Evolutionary conservation across 352 stramenopile genomes (phyloP).

Genomic region (Halophytophthora batemanensis): DNA sequence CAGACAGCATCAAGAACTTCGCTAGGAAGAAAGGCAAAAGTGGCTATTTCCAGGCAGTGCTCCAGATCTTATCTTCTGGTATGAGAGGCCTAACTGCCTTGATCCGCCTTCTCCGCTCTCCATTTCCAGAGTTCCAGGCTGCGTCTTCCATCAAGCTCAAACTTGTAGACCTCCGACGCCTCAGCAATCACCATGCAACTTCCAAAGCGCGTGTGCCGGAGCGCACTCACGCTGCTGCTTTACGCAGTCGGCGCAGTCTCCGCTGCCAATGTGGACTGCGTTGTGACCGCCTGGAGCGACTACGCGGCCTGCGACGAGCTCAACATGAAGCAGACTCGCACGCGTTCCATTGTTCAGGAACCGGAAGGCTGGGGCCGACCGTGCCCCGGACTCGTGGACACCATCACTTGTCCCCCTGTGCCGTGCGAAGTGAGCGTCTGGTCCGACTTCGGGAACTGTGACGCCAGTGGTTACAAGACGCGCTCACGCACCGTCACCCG

Average conservation of each 20-base stretch:
- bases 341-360: conserved; percentile 16
- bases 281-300: conserved; percentile 22
- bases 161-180: too few species aligned
- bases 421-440: conserved; percentile 26
- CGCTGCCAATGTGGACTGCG: conserved; percentile 15
- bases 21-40: too few species aligned
- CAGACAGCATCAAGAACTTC: too few species aligned
- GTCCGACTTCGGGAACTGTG: conserved; percentile 22
- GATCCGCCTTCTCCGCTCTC: too few species aligned
- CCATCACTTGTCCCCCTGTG: conserved; percentile 15
- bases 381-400: conserved; percentile 25
- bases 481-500: conserved; percentile 18
- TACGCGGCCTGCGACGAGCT: conserved; percentile 19
- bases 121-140: too few species aligned
- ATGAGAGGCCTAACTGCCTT: too few species aligned
- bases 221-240: too few species aligned
- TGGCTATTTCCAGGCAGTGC: too few species aligned
- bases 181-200: too few species aligned
- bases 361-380: conserved; percentile 14
- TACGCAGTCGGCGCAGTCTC: neutral
- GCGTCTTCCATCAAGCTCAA: too few species aligned
- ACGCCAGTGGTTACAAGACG: conserved; percentile 25
- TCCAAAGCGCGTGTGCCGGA: too few species aligned
- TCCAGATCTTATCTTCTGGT: too few species aligned
- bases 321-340: conserved; percentile 27